A percentile compares a stretch with the other conserved stretches of the same genome.
Evolutionary conservation across 306 rosid genomes (phyloP).

Genomic region (Hippophae gyantsensis): DNA sequence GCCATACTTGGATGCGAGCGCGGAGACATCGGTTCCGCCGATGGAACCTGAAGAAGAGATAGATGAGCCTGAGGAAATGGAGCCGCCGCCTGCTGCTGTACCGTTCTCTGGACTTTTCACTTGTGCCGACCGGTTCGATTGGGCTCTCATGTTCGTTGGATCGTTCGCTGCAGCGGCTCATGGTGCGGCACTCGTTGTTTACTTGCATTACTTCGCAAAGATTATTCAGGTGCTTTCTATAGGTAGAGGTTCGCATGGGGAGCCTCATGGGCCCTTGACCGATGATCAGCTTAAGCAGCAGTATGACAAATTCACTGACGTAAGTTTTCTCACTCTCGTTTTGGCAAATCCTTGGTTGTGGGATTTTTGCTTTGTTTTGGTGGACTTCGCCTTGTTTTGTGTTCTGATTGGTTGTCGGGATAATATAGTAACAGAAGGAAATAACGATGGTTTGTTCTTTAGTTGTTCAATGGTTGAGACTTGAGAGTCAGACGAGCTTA

Average conservation of each 20-base stretch:
- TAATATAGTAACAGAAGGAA: neutral
- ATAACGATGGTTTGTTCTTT: neutral
- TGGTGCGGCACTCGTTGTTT: slow-evolving; percentile 93
- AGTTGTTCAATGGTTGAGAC: neutral
- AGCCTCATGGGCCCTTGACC: no score
- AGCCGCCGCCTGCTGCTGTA: slow-evolving; percentile 94
- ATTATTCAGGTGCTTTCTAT: slow-evolving; percentile 46
- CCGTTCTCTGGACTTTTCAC: slow-evolving; percentile 82
- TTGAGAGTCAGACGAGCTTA: neutral
- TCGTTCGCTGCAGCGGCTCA: slow-evolving; percentile 96
- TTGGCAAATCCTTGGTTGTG: slow-evolving; percentile 23
- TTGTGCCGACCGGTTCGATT: slow-evolving; percentile 92
- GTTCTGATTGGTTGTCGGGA: slow-evolving; percentile 4
- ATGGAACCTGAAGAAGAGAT: slow-evolving; percentile 81
- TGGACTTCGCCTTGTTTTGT: neutral
- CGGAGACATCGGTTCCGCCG: slow-evolving; percentile 67
- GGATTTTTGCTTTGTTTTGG: neutral
- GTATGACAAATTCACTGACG: slow-evolving; percentile 65
- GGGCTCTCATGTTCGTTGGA: slow-evolving; percentile 84
- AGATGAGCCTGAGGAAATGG: slow-evolving; percentile 86
- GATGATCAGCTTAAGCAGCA: slow-evolving; percentile 13
- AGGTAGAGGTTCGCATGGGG: neutral
- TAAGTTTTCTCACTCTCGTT: slow-evolving; percentile 16
- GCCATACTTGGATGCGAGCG: slow-evolving; percentile 72
- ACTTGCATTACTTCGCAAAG: slow-evolving; percentile 93